phyloP scores from a whole-genome alignment of 2,329 filamentous ascomycete genomes.

The Sarocladium brachiariae region DNA sequence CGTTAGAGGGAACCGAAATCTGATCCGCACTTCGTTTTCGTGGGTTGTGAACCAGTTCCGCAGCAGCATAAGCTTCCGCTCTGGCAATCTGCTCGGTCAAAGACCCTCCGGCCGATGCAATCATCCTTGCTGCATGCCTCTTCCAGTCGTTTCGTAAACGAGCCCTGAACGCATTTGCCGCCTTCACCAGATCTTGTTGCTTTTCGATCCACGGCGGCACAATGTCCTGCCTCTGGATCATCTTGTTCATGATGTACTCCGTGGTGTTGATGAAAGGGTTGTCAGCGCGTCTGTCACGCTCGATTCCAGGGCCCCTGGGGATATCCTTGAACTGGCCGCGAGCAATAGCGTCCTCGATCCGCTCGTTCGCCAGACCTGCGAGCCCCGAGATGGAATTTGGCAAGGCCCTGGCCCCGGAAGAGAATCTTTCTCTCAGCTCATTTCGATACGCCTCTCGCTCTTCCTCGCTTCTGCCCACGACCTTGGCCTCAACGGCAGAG shows the following conservation, averaged over 20 bases:
- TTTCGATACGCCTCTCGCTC: constrained; percentile 66
- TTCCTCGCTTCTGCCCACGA: constrained; percentile 50
- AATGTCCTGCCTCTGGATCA: constrained; percentile 93
- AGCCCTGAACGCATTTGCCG: constrained; percentile 62
- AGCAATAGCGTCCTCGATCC: constrained; percentile 90
- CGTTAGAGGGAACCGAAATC: constrained; percentile 38
- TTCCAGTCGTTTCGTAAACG: constrained; percentile 79
- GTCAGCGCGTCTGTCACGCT: constrained; percentile 73
- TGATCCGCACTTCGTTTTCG: constrained; percentile 34
- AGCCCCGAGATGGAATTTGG: constrained; percentile 74
- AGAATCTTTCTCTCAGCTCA: constrained; percentile 76
- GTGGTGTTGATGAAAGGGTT: constrained; percentile 94
- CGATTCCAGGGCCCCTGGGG: constrained; percentile 68
- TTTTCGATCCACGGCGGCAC: constrained; percentile 99
- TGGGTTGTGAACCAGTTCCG: constrained; percentile 63
- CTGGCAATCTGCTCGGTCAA: constrained; percentile 64
- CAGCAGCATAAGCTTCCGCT: constrained; percentile 67
- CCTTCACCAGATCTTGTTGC: constrained; percentile 77
- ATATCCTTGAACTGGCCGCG: constrained; percentile 84
- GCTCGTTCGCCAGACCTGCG: constrained; percentile 76
- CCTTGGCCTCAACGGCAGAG: constrained; percentile 35
- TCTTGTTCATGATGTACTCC: constrained; percentile 97
- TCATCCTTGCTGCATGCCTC: constrained; percentile 70
- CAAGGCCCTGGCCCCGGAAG: constrained; percentile 62
- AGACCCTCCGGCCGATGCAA: constrained; percentile 69